Conservation (phyloP, 306 rosid genomes). For the Begonia masoniana region DNA sequence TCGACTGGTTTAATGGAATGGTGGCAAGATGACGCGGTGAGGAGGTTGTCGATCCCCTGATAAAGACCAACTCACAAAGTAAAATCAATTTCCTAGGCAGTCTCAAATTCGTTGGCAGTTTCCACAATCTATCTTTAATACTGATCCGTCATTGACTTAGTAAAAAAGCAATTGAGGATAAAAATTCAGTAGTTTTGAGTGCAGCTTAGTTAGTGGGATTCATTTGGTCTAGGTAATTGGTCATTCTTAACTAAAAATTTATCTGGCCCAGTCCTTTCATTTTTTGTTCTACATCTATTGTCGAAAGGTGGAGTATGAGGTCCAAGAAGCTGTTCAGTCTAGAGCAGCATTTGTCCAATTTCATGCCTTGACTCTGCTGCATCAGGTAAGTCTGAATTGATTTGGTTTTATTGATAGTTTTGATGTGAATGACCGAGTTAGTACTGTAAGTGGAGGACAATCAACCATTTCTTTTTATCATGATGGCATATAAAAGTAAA, state of each 20-base stretch:
- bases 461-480: no score
- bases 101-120: slow-evolving; percentile 1
- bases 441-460: no score
- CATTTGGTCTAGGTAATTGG: no score
- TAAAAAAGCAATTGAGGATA: slow-evolving; percentile 95
- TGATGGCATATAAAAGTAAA: background rate
- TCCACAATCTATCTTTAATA: background rate
- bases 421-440: slow-evolving; percentile 1
- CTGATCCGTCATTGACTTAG: slow-evolving; percentile 7
- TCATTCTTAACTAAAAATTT: no score
- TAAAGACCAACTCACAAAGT: no score
- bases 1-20: no score
- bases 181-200: slow-evolving; percentile 97
- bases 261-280: no score
- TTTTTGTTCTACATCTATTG: slow-evolving; percentile 45
- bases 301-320: slow-evolving; percentile 98
- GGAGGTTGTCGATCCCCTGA: no score
- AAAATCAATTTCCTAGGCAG: no score
- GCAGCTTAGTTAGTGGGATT: slow-evolving; percentile 98
- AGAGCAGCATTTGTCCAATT: slow-evolving; percentile 98
- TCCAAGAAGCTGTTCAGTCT: no score
- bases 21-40: no score
- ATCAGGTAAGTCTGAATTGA: slow-evolving; percentile 49
- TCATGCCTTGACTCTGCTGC: slow-evolving; percentile 59
- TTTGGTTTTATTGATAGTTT: slow-evolving; percentile 5